These are phyloP conservation scores for Colletotrichum melonis DNA, from an alignment of 2,329 filamentous ascomycete genomes.

Conservation along the genomic window DNA sequence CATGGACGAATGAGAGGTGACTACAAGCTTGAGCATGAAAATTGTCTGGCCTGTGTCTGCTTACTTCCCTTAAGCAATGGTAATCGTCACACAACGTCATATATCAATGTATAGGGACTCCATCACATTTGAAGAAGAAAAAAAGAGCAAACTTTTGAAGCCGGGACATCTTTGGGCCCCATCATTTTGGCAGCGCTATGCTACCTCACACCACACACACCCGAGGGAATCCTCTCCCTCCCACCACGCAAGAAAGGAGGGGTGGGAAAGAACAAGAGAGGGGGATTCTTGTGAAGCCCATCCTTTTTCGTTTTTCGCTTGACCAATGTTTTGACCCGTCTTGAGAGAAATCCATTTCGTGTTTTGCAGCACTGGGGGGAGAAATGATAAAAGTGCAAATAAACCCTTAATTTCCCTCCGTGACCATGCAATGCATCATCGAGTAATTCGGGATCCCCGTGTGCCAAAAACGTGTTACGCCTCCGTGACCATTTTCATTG, in stretches of 20 bases:
- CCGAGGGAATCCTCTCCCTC: slow-evolving; percentile 27
- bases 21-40: not conserved
- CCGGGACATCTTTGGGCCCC: slow-evolving; percentile 33
- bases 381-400: slow-evolving; percentile 34
- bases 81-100: not conserved
- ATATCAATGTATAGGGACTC: not conserved
- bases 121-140: slow-evolving; percentile 1
- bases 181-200: slow-evolving; percentile 36
- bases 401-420: slow-evolving; percentile 36
- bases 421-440: slow-evolving; percentile 37
- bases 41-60: too few species aligned
- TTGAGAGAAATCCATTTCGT: slow-evolving; percentile 36
- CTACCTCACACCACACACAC: slow-evolving; percentile 30
- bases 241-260: slow-evolving; percentile 8
- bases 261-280: slow-evolving; percentile 19
- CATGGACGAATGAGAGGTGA: not conserved
- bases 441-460: slow-evolving; percentile 36
- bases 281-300: slow-evolving; percentile 25
- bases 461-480: slow-evolving; percentile 38
- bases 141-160: slow-evolving; percentile 16
- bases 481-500: slow-evolving; percentile 36
- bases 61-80: too few species aligned
- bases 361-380: slow-evolving; percentile 31
- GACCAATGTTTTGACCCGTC: slow-evolving; percentile 32
- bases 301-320: slow-evolving; percentile 30